Conservation (phyloP, 257 asterid species). For the Nicotiana benthamiana region DNA sequence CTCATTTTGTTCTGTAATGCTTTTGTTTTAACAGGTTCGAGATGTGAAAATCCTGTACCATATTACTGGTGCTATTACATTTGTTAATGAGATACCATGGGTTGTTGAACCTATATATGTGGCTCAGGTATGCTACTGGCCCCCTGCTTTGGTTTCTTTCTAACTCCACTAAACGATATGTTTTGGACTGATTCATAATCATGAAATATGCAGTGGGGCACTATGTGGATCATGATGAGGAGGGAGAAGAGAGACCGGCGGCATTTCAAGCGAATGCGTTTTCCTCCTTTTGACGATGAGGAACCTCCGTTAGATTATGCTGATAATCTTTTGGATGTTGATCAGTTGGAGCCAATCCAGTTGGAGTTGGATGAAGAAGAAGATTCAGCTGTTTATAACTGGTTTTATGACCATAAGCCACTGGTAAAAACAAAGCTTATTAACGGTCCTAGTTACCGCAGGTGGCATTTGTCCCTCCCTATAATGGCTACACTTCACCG, state of each 20-base stretch:
- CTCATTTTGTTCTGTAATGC: conserved; percentile 10
- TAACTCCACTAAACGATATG: neutral
- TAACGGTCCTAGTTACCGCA: conserved; percentile 94
- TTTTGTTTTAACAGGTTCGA: conserved; percentile 54
- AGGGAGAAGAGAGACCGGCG: conserved; percentile 97
- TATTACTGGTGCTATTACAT: conserved; percentile 95
- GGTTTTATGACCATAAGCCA: conserved; percentile 99
- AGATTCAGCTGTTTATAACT: conserved; percentile 87
- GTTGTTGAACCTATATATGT: conserved; percentile 95
- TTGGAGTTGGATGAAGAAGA: conserved; percentile 94
- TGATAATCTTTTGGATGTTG: conserved; percentile 91
- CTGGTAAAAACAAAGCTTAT: conserved; percentile 92
- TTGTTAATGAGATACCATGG: conserved; percentile 97
- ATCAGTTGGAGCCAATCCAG: conserved; percentile 96
- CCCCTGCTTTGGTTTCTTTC: neutral
- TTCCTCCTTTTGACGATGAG: conserved; percentile 98
- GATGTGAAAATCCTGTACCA: conserved; percentile 94
- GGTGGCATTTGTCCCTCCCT: conserved; percentile 97
- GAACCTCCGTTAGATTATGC: conserved; percentile 98
- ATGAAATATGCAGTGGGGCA: conserved; percentile 69
- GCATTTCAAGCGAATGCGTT: conserved; percentile 96
- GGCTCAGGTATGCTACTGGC: conserved; percentile 62
- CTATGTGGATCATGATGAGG: conserved; percentile 99
- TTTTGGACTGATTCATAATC: neutral
- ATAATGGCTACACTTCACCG: conserved; percentile 98